phyloP scores from a whole-genome alignment of 257 asterid genomes.

The Ocimum tenuiflorum region DNA sequence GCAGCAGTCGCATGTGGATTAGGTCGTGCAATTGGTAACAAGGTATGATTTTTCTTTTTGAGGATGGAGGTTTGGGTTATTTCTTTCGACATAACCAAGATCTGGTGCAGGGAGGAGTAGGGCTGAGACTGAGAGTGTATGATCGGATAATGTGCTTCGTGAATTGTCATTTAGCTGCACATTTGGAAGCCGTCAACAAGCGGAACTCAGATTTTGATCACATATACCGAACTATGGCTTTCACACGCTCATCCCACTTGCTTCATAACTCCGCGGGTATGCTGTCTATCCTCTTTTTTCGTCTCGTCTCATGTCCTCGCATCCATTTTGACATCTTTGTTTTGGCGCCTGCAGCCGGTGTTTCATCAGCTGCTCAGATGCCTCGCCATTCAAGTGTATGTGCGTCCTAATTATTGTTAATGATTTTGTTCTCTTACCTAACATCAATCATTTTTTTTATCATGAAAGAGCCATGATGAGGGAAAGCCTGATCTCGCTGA shows the following conservation, averaged over 20 bases:
- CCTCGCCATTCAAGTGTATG: slow-evolving; percentile 67
- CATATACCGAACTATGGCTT: slow-evolving; percentile 74
- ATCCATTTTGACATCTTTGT: slow-evolving; percentile 61
- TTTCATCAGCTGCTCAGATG: slow-evolving; percentile 80
- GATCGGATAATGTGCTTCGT: slow-evolving; percentile 81
- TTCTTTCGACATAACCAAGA: not conserved
- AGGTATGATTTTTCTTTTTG: slow-evolving; percentile 40
- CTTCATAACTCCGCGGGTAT: slow-evolving; percentile 72
- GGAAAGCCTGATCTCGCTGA: slow-evolving; percentile 89
- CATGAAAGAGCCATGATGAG: slow-evolving; percentile 52
- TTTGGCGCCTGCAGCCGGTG: slow-evolving; percentile 90
- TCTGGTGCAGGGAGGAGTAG: slow-evolving; percentile 83
- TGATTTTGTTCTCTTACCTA: not conserved
- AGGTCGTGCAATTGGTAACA: slow-evolving; percentile 94
- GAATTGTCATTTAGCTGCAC: slow-evolving; percentile 95
- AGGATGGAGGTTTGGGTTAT: not conserved
- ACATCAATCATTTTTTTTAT: slow-evolving; percentile 1
- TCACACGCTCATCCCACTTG: slow-evolving; percentile 58
- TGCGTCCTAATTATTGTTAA: not conserved
- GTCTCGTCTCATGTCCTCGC: slow-evolving; percentile 47
- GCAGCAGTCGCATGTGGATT: slow-evolving; percentile 92
- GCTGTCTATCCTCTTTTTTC: slow-evolving; percentile 70
- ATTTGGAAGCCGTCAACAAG: slow-evolving; percentile 88
- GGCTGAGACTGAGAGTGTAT: slow-evolving; percentile 81
- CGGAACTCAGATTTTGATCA: slow-evolving; percentile 90